Evolutionary conservation across 192 early-diverging fungal genomes (phyloP).

Genomic region (Podila verticillata): DNA sequence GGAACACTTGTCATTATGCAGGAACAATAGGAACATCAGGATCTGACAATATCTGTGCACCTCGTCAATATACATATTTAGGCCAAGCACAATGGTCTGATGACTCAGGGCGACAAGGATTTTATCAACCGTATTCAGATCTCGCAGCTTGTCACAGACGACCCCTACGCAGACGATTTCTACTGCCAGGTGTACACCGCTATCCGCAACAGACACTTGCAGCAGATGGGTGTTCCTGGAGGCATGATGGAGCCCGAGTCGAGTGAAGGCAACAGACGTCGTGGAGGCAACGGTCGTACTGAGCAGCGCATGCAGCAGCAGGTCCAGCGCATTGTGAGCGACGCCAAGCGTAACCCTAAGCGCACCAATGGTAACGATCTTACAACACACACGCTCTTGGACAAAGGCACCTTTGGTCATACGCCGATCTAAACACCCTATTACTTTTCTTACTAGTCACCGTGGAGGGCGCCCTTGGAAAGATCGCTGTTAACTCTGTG

Average conservation of each 20-base stretch:
- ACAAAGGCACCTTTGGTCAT: background rate
- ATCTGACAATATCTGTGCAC: background rate
- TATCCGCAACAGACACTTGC: constrained; percentile 63
- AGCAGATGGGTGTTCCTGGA: constrained; percentile 52
- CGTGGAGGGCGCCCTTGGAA: constrained; percentile 94
- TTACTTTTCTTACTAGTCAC: constrained; percentile 63
- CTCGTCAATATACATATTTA: constrained; percentile 32
- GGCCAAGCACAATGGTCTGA: constrained; percentile 87
- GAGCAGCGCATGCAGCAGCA: constrained; percentile 88
- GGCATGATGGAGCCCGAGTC: constrained; percentile 17
- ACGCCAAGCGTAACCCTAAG: constrained; percentile 88
- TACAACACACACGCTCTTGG: background rate
- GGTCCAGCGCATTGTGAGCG: constrained; percentile 95
- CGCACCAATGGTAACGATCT: constrained; percentile 73
- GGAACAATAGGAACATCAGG: background rate
- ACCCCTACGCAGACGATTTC: constrained; percentile 94
- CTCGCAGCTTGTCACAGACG: constrained; percentile 91
- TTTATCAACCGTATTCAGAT: constrained; percentile 94
- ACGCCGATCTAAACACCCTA: background rate
- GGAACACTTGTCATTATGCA: background rate
- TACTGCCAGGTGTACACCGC: constrained; percentile 94
- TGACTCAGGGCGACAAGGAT: constrained; percentile 96
- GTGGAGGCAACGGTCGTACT: constrained; percentile 51
- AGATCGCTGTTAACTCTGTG: constrained; percentile 89
- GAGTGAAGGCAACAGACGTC: constrained; percentile 26